Evolutionary conservation across 345 rosid species (phyloP), one percentile per base, ranked within the genome.

Genomic region (Excoecaria cochinchinensis): DNA sequence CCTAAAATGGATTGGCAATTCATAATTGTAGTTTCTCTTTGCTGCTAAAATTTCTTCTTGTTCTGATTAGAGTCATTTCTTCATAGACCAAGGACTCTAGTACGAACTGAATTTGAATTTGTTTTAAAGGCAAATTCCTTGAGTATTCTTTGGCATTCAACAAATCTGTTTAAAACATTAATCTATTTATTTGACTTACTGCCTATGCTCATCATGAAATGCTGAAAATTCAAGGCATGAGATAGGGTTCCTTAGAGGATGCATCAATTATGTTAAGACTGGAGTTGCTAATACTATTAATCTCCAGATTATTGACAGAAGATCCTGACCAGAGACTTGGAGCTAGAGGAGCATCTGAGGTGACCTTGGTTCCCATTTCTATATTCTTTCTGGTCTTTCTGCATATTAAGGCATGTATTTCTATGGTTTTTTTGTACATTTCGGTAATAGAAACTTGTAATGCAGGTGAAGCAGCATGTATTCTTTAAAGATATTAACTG

Each of bases 281-380:
- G 11, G 22, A 51, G 53, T 68, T 74, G 38, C 77, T 46, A 8
- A 24, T 65, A 42, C 70, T 19, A 44, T 67, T 42, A 24, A 72
- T 80, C 73, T 85, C 74, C 89, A 96, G 99, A 78, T 86, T 96
- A 67, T 85, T 96, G 83, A 93, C 97, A 1, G 99, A 96, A 88
- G 99, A 93, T 88, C 98, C 98, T 73, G 77, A 96, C 82, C 91
- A 82, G 85, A 96, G 99, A 86, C 99, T 96, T 80, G 99, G 99
- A 76, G 91, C 97, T 40, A 72, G 88, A 82, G 99, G 99, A 76
- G 98, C 98, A 48, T 80, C 92, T 62, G 92, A 96, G 99, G 99
- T 96, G 78, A 83, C 71, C 19, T 74, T 46, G 64, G 57, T 47
- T 81, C 62, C 75, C 56, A 12, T 64, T 74, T 69, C 58, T 55